phyloP scores from a whole-genome alignment of 345 rosid genomes.

The Excoecaria cochinchinensis region DNA sequence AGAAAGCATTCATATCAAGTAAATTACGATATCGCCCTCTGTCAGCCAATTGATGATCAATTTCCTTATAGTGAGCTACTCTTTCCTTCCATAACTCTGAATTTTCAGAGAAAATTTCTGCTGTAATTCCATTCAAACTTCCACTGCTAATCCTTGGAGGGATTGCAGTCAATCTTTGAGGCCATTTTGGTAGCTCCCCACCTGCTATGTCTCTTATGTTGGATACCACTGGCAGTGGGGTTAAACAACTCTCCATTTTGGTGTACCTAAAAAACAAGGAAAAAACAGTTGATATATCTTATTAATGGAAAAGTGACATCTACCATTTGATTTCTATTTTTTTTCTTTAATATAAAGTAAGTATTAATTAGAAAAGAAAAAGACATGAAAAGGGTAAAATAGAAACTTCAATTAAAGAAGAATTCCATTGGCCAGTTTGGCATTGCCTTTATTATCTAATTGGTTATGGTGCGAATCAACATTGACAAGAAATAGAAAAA shows the following conservation, averaged over 20 bases:
- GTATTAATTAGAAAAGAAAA: not conserved
- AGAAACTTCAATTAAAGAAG: not conserved
- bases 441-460: slow-evolving; percentile 19
- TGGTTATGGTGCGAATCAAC: slow-evolving; percentile 28
- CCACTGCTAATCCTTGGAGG: slow-evolving; percentile 82
- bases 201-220: slow-evolving; percentile 60
- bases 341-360: too few relatives aligned
- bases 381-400: slow-evolving; percentile 1
- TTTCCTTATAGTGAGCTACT: slow-evolving; percentile 60
- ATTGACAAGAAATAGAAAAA: too few relatives aligned
- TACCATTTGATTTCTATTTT: too few relatives aligned
- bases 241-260: slow-evolving; percentile 75
- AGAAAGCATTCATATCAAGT: slow-evolving; percentile 76
- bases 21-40: slow-evolving; percentile 80
- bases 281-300: too few relatives aligned
- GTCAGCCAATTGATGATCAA: slow-evolving; percentile 64
- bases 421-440: slow-evolving; percentile 3
- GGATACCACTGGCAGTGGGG: slow-evolving; percentile 74
- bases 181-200: slow-evolving; percentile 76
- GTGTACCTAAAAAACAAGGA: slow-evolving; percentile 56
- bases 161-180: slow-evolving; percentile 58
- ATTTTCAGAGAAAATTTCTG: slow-evolving; percentile 46
- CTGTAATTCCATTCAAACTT: slow-evolving; percentile 50
- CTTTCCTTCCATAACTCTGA: slow-evolving; percentile 70
- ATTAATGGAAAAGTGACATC: too few relatives aligned